Evolutionary conservation across 257 asterid genomes (phyloP).

Genomic region (Scutellaria baicalensis): DNA sequence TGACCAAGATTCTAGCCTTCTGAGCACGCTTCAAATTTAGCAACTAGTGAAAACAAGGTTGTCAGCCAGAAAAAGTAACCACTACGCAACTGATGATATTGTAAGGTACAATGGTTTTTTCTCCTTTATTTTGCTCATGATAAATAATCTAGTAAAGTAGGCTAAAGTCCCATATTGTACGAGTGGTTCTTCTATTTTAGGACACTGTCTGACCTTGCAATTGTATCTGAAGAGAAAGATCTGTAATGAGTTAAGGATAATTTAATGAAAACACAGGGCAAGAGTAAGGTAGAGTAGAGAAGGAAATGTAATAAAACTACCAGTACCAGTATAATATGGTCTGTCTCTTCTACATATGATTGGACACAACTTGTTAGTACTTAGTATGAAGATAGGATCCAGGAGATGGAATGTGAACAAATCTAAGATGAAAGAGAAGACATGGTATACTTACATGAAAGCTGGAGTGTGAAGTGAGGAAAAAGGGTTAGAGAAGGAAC

Average conservation of each 20-base stretch:
- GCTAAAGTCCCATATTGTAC: neutral
- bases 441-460: neutral
- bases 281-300: neutral
- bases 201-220: neutral
- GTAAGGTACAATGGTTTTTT: neutral
- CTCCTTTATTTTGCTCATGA: neutral
- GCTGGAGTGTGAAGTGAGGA: slow-evolving; percentile 11
- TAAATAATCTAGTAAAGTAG: neutral
- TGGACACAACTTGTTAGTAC: neutral
- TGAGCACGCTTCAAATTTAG: neutral
- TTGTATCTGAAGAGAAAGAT: neutral
- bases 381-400: slow-evolving; percentile 2
- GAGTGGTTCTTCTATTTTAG: neutral
- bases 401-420: neutral
- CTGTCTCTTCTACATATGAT: neutral
- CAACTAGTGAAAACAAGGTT: neutral
- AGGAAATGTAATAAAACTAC: neutral
- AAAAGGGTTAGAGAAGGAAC: slow-evolving; percentile 7
- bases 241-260: neutral
- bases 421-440: neutral
- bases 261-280: neutral
- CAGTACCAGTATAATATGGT: neutral
- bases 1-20: neutral
- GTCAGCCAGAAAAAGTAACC: neutral
- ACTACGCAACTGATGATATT: neutral